Base-by-base conservation (phyloP, 768 basidiomycete species). In the Rhizopogon vesiculosus region DNA sequence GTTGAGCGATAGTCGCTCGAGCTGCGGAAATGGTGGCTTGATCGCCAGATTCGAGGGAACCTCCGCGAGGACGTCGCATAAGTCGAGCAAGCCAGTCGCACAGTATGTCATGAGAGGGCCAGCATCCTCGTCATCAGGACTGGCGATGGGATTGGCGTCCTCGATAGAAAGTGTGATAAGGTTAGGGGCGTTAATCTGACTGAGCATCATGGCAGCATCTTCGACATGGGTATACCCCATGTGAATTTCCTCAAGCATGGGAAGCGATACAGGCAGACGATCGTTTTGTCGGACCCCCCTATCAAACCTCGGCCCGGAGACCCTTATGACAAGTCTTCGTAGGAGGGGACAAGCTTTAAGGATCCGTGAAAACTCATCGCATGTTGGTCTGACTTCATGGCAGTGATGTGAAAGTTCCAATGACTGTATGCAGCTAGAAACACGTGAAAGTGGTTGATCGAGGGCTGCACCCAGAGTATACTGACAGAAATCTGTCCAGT, bases 391-490 rank as follows among this genome's bases (percentile, higher is more conserved):
- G 45, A 83, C 81, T 50, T 82, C 74, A n/a, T 59, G 51, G 16
- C 74, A 76, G 62, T 81, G 82, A 46, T 78, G 84, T 9, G 77
- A 71, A n/a, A 85, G 73, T 52, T 79, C 78, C 50, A 84, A 72
- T 1, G 63, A 66, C 51, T 66, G 65, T 33, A 77, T 61, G 46
- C 63, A 65, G 40, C 54, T 43, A 0, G 59, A 55, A 12, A 76
- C 63, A 7, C 1, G 3, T 3, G 45, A 33, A 13, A 18, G 45
- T 4, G 45, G 9, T 15, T 15, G 7, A 22, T 35, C 5, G 7
- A 22, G 15, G 7, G 19, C 33, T 49, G 35, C 48, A 2, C 48
- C 48, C 16, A 49, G 35, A 38, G 22, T 49, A n/a, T 72, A 63
- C 48, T 59, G 49, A 33, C 74, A 70, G 42, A 82, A 76, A 22